Evolutionary conservation across 1,284 basidiomycete species (phyloP), one percentile per base, ranked within the genome.

Genomic region (Athelia sp.): DNA sequence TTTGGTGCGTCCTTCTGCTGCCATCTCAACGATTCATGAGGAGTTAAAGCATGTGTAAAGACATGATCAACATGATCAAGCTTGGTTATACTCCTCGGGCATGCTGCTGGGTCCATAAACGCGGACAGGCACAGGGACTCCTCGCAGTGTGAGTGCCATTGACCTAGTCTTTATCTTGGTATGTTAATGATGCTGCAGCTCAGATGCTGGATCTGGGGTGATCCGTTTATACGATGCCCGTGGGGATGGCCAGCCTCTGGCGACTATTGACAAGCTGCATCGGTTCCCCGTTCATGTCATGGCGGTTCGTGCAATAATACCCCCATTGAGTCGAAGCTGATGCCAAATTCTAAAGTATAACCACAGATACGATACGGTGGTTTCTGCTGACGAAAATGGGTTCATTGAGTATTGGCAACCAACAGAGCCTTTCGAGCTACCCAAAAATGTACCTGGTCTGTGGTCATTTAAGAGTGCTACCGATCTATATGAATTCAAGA

Each of bases 41-140:
- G 4, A 4, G 13, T 29, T 19, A 35, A 29, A 18, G 26, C n/a
- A 23, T 22, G 19, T 31, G 22, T 43, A 35, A 57, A 97, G 94
- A 99, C 67, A 97, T 99, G 90, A 99, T 99, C 66, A 99, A 98
- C 66, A 98, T 98, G 71, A 80, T 99, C 54, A 91, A 93, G 61
- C 73, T 99, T 46, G 84, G 80, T 0, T 98, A 82, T 62, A 81
- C 75, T 15, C 96, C 96, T 6, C 84, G 87, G 56, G 76, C 90
- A 2, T 93, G 90, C 61, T 93, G 90, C 62, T 99, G 95, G 96
- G 87, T 98, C 3, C 96, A 98, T 66, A 76, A 75, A 50, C 79
- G 87, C 18, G 93, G 94, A 31, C 85, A 95, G 56, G 93, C 90
- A 0, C 89, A 93, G 62, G 84, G 87, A 17, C 64, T 99, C 11